These are phyloP conservation scores for Cercospora berteroae DNA, from an alignment of 2,329 filamentous ascomycete genomes.

Conservation along the genomic window DNA sequence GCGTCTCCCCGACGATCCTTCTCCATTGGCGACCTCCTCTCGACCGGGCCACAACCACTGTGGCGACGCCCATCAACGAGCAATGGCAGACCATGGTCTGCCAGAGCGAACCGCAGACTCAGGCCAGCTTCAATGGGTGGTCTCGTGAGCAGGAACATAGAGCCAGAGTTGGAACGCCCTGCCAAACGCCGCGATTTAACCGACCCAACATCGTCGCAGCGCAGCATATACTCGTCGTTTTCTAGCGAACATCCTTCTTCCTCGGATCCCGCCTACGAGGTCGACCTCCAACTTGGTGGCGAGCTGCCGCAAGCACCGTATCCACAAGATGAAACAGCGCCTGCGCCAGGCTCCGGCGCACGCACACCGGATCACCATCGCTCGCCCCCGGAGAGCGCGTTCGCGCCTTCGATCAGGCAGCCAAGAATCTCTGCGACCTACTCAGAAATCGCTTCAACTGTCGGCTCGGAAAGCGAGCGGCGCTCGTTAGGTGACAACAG, in stretches of 20 bases:
- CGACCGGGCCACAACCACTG: conserved; percentile 38
- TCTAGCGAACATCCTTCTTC: conserved; percentile 19
- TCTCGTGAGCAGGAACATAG: conserved; percentile 38
- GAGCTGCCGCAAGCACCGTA: conserved; percentile 23
- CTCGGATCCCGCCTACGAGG: conserved; percentile 22
- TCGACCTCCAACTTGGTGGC: conserved; percentile 26
- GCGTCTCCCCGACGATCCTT: conserved; percentile 48
- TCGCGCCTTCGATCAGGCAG: conserved; percentile 17
- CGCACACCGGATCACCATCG: conserved; percentile 23
- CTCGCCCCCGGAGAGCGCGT: conserved; percentile 18
- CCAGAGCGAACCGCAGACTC: conserved; percentile 29
- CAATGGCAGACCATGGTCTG: conserved; percentile 36
- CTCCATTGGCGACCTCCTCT: conserved; percentile 49
- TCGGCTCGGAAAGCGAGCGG: conserved; percentile 67
- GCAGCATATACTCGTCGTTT: conserved; percentile 31
- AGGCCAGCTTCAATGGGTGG: conserved; percentile 40
- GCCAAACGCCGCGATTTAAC: conserved; percentile 41
- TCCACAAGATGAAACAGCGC: conserved; percentile 15
- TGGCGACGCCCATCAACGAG: conserved; percentile 41
- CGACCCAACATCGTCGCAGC: conserved; percentile 25
- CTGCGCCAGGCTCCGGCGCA: conserved; percentile 16
- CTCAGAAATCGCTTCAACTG: conserved; percentile 63
- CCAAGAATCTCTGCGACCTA: conserved; percentile 55
- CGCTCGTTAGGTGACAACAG: conserved; percentile 73
- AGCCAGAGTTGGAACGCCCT: conserved; percentile 37